Conservation (phyloP, 2,329 filamentous ascomycete genomes). For the Diaporthe velutina region DNA sequence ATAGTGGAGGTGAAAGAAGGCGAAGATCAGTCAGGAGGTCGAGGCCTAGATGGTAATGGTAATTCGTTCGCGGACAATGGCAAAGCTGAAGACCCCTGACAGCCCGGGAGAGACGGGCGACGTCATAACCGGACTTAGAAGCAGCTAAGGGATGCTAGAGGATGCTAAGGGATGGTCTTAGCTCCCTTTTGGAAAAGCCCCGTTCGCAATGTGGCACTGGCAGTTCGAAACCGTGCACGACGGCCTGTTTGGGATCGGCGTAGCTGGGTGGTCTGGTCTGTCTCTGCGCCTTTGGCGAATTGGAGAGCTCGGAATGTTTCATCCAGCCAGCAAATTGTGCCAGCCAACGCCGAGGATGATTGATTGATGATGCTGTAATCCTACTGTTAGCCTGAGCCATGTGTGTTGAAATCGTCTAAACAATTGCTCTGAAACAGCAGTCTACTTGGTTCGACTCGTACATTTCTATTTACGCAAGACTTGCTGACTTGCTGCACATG, state of each 20-base stretch:
- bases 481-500: background rate
- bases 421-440: background rate
- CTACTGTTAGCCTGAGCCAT: background rate
- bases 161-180: constrained; percentile 21
- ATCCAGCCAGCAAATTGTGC: constrained; percentile 6
- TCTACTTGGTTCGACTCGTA: background rate
- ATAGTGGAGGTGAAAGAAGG: constrained; percentile 19
- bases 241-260: constrained; percentile 20
- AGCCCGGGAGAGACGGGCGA: constrained; percentile 16
- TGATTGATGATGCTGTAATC: background rate
- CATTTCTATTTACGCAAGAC: background rate
- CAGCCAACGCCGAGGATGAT: background rate
- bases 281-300: background rate
- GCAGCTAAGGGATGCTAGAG: constrained; percentile 21
- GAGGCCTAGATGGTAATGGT: constrained; percentile 19
- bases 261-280: background rate
- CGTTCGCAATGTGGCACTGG: constrained; percentile 24
- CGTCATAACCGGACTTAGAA: constrained; percentile 19
- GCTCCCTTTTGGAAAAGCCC: constrained; percentile 24
- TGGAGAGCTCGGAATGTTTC: constrained; percentile 10
- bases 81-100: constrained; percentile 22
- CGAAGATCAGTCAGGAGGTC: constrained; percentile 26
- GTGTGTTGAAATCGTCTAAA: background rate
- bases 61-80: constrained; percentile 32
- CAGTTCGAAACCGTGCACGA: constrained; percentile 22